phyloP scores from a whole-genome alignment of 2,329 filamentous ascomycete species.

The Fusarium multiceps region DNA sequence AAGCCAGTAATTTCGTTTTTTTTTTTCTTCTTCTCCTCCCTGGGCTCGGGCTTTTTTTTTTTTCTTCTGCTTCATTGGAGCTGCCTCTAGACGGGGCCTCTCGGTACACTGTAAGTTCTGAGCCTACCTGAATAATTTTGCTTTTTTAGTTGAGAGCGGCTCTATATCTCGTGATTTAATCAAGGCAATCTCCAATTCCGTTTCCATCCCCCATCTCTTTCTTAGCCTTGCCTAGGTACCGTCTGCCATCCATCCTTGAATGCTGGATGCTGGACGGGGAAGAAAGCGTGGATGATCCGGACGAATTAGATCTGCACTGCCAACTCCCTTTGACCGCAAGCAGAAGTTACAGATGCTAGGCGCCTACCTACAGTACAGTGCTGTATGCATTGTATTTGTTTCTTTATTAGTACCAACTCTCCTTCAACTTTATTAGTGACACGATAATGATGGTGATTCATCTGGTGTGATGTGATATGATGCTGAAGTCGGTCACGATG shows the following conservation, averaged over 20 bases:
- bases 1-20: constrained; percentile 33
- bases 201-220: constrained; percentile 30
- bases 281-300: constrained; percentile 39
- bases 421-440: constrained; percentile 3
- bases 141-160: constrained; percentile 14
- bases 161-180: constrained; percentile 40
- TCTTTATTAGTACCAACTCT: background rate
- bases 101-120: background rate
- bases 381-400: background rate
- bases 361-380: background rate
- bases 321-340: constrained; percentile 33
- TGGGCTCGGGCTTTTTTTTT: background rate
- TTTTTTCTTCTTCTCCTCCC: background rate
- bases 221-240: constrained; percentile 10
- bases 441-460: constrained; percentile 15
- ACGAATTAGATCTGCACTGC: constrained; percentile 44
- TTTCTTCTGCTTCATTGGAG: background rate
- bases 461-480: constrained; percentile 16
- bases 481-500: constrained; percentile 15
- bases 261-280: constrained; percentile 35
- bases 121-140: constrained; percentile 2
- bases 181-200: constrained; percentile 15
- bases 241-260: background rate
- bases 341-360: constrained; percentile 21
- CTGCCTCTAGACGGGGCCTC: background rate